These are phyloP conservation scores for Colletotrichum plurivorum DNA, from an alignment of 2,329 filamentous ascomycete species.

Conservation along the genomic window DNA sequence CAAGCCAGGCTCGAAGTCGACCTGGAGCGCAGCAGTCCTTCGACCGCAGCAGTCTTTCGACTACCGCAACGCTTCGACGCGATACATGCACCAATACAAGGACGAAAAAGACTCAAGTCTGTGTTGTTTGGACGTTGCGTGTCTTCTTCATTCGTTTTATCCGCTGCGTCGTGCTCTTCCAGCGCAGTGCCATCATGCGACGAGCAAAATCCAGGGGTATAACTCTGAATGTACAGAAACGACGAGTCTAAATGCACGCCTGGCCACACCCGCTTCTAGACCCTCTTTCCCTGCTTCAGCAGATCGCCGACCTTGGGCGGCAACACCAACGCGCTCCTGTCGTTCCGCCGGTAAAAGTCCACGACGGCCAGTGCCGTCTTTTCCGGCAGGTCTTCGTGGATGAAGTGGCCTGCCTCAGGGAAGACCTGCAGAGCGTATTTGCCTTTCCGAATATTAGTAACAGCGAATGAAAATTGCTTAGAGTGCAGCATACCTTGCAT, in stretches of 20 bases:
- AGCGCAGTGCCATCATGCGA: background rate
- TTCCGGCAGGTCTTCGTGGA: slow-evolving; percentile 94
- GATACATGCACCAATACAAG: too few species aligned
- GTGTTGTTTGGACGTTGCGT: background rate
- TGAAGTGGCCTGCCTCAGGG: slow-evolving; percentile 94
- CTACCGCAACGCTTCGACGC: too few species aligned
- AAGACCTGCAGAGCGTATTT: slow-evolving; percentile 98
- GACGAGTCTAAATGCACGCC: slow-evolving; percentile 2
- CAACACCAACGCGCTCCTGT: slow-evolving; percentile 85
- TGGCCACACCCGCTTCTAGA: slow-evolving; percentile 51
- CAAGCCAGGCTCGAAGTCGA: too few species aligned
- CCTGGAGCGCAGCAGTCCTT: too few species aligned
- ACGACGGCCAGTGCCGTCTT: slow-evolving; percentile 88
- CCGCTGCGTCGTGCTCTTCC: background rate
- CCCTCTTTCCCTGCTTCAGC: slow-evolving; percentile 72
- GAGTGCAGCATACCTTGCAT: slow-evolving; percentile 82
- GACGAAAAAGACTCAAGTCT: too few species aligned
- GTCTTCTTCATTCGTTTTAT: background rate
- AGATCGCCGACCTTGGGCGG: slow-evolving; percentile 92
- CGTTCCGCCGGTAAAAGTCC: slow-evolving; percentile 94
- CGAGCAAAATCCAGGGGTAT: slow-evolving; percentile 18
- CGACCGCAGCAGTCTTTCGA: too few species aligned
- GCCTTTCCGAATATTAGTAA: slow-evolving; percentile 58
- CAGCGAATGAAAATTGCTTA: background rate
- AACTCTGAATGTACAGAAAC: slow-evolving; percentile 11